These are phyloP conservation scores for Canavalia ensiformis DNA, from an alignment of 306 rosid species.

Conservation along the genomic window DNA sequence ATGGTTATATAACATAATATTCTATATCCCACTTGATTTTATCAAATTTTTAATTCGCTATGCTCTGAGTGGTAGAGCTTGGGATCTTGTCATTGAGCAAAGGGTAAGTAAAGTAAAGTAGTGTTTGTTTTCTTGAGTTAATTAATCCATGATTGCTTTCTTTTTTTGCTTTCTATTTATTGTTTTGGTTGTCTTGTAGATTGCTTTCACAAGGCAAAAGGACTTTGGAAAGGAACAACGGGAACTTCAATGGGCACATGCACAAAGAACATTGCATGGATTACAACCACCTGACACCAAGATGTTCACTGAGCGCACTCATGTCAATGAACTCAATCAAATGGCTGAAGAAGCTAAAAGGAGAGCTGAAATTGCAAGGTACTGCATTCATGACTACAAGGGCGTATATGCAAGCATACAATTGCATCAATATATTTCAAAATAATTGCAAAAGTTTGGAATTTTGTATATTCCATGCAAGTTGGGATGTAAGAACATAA, in stretches of 20 bases:
- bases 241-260: conserved; percentile 99
- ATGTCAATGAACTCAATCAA: conserved; percentile 87
- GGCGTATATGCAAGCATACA: background rate
- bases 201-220: conserved; percentile 99
- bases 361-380: conserved; percentile 99
- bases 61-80: conserved; percentile 91
- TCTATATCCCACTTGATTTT: conserved; percentile 90
- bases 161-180: conserved; percentile 23
- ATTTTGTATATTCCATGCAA: background rate
- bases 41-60: conserved; percentile 89
- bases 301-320: conserved; percentile 83
- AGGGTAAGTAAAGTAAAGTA: conserved; percentile 69
- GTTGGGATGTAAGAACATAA: background rate
- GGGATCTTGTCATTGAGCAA: conserved; percentile 99
- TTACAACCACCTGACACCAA: conserved; percentile 85
- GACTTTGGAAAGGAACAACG: conserved; percentile 98
- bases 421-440: background rate
- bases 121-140: conserved; percentile 41
- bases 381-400: background rate
- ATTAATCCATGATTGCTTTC: conserved; percentile 29
- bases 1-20: conserved; percentile 90
- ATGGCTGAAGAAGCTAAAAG: conserved; percentile 99
- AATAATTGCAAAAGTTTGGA: background rate
- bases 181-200: conserved; percentile 57
- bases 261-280: conserved; percentile 95